Conservation (phyloP, 257 asterid genomes). For the Rauvolfia tetraphylla region DNA sequence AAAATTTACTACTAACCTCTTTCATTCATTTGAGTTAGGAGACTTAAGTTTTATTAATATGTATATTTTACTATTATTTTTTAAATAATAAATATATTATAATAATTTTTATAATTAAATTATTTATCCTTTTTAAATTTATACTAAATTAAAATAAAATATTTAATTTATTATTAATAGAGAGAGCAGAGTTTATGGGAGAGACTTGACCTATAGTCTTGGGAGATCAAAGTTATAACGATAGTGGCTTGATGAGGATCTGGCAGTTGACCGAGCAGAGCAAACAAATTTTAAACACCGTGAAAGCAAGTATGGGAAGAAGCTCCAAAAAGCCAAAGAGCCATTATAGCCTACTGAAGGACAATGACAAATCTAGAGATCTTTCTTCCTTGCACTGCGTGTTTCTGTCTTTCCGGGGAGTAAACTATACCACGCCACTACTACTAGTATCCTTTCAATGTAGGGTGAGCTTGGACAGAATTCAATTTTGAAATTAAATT, state of each 20-base stretch:
- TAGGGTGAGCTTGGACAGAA: no score
- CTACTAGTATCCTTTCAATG: no score
- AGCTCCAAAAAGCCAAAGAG: background rate
- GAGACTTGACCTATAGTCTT: background rate
- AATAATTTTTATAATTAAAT: no score
- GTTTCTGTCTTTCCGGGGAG: background rate
- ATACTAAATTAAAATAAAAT: no score
- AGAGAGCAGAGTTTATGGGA: background rate
- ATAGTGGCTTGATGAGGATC: background rate
- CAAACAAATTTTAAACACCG: background rate
- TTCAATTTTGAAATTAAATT: no score
- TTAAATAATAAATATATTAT: no score
- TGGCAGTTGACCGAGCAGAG: background rate
- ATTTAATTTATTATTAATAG: no score
- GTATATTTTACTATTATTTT: no score
- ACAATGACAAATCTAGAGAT: background rate
- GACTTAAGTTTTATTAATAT: no score
- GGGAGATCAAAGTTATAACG: background rate
- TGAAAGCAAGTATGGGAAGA: background rate
- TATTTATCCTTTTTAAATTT: no score
- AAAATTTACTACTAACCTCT: no score
- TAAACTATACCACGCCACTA: background rate
- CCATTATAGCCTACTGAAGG: background rate
- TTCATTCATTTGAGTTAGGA: no score
- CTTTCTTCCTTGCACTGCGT: background rate